A percentile compares a stretch with the other conserved stretches of the same genome.
Conservation (phyloP, 495 filamentous ascomycete species). For the Bombardia bombarda region DNA sequence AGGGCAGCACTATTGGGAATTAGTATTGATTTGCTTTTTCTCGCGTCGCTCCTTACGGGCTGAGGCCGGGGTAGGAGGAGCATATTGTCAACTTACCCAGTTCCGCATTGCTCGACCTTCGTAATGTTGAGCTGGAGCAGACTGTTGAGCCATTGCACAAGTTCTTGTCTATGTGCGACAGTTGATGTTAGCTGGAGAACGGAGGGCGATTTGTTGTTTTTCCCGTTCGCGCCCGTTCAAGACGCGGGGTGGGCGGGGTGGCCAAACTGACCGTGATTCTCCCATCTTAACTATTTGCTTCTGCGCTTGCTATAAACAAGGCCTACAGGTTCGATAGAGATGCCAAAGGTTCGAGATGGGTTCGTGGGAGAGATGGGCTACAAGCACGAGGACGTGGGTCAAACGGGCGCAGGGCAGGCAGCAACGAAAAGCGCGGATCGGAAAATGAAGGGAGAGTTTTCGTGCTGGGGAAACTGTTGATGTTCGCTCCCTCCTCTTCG, state of each 20-base stretch:
- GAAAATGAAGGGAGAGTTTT: constrained; percentile 7
- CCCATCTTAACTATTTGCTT: constrained; percentile 26
- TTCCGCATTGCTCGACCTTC: constrained; percentile 98
- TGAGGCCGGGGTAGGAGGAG: constrained; percentile 24
- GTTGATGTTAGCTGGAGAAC: too few species aligned
- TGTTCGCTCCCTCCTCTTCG: constrained; percentile 3
- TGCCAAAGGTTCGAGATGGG: constrained; percentile 5
- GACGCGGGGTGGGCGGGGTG: background rate
- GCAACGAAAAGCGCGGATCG: constrained; percentile 2
- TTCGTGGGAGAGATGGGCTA: background rate
- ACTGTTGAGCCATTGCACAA: constrained; percentile 94
- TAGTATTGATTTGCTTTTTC: constrained; percentile 11
- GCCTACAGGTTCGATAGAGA: background rate
- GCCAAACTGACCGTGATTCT: constrained; percentile 27
- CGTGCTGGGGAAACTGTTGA: constrained; percentile 10
- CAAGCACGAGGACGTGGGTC: constrained; percentile 2
- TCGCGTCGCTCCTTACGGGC: constrained; percentile 6
- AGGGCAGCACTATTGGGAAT: constrained; percentile 66
- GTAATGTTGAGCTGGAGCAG: constrained; percentile 95
- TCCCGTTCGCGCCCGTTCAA: too few species aligned
- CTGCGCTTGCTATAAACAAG: constrained; percentile 5
- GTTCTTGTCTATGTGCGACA: constrained; percentile 80
- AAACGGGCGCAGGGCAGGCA: constrained; percentile 10
- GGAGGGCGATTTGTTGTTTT: too few species aligned
- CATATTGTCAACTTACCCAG: constrained; percentile 60